Evolutionary conservation across 768 basidiomycete genomes (phyloP), one percentile per base, ranked within the genome.

Genomic region (Lactarius trivialis): DNA sequence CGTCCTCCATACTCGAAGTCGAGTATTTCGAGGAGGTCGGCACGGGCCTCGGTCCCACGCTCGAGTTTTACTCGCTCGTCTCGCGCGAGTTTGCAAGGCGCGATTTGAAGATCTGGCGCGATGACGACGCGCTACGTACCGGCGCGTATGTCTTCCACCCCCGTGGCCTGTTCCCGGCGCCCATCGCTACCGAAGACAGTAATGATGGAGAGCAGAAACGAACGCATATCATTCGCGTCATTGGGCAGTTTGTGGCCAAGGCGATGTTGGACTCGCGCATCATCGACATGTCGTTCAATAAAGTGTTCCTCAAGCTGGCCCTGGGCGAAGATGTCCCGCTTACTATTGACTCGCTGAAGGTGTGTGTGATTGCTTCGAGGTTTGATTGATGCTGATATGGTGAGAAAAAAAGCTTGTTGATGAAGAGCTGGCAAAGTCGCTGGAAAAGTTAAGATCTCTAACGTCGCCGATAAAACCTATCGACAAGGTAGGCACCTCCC

Each of bases 21-120:
- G 95, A 99, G 76, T 98, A 98, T 76, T 98, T 98, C 70, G 93
- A 97, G 70, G 97, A 99, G 78, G 95, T 98, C 53, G 97, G 97
- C 21, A 98, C 96, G 8, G 97, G 97, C 21, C 78, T 99, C 12
- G 97, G 97, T 3, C 97, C 97, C 7, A 98, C 97, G 28, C 80
- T 98, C 26, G 97, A 99, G 76, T 99, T 99, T 76, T 99, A 98
- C 73, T 91, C 95, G n/a, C 76, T 98, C 55, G 97, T 94, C 8
- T 96, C 92, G 48, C 90, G 87, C 69, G 97, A 98, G 73, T 98
- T 98, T 72, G 93, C 93, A 0, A 79, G 91, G 58, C 84, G 88
- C 68, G 85, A 91, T 63, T 76, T 98, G 67, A 89, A 90, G 74
- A 81, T 98, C 33, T 98, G 97, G 97, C 81, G 93, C 61, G 92